phyloP scores from a whole-genome alignment of 140 eudicot species.

The Cichorium intybus region DNA sequence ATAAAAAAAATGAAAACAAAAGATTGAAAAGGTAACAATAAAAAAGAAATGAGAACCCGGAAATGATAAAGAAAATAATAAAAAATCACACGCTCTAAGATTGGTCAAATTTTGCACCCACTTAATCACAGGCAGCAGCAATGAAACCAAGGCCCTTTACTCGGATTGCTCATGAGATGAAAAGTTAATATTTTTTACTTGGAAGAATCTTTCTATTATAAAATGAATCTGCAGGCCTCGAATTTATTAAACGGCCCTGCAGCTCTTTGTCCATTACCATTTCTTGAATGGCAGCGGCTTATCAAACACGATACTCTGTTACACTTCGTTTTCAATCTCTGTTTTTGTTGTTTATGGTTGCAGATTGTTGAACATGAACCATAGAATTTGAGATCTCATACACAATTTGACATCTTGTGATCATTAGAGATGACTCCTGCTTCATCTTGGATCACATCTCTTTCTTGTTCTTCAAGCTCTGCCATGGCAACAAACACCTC shows the following conservation, averaged over 20 bases:
- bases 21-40: too few relatives aligned
- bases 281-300: not conserved
- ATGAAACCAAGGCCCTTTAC: too few relatives aligned
- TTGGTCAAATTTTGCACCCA: too few relatives aligned
- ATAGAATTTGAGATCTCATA: not conserved
- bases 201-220: not conserved
- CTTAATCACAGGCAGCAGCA: too few relatives aligned
- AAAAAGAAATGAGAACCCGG: too few relatives aligned
- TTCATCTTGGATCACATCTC: conserved; percentile 10
- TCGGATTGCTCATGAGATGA: too few relatives aligned
- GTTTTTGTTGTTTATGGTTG: not conserved
- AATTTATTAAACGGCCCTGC: not conserved
- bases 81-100: too few relatives aligned
- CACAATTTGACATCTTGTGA: not conserved
- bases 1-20: too few relatives aligned
- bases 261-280: not conserved
- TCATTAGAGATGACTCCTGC: not conserved
- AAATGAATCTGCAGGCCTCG: not conserved
- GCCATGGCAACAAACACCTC: conserved; percentile 11
- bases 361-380: conserved; percentile 3
- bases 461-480: conserved; percentile 6
- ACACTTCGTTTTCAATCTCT: not conserved
- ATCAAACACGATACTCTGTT: not conserved
- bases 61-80: too few relatives aligned
- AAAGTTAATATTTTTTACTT: not conserved